Conservation (phyloP, 345 rosid genomes). For the Citropsis articulata region DNA sequence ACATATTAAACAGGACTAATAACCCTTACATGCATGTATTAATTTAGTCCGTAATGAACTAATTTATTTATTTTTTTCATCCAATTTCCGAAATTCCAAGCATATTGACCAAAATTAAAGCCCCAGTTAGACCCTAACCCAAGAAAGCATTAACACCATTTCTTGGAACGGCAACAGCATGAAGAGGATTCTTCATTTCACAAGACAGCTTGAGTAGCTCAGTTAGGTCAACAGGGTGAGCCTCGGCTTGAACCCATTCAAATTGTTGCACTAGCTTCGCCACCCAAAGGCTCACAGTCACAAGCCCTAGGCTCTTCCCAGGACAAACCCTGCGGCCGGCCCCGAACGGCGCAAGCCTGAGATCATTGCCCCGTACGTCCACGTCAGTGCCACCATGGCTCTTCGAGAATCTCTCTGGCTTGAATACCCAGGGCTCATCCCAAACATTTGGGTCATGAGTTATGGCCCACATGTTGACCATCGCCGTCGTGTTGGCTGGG, state of each 20-base stretch:
- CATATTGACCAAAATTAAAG: background rate
- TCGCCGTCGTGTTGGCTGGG: conserved; percentile 45
- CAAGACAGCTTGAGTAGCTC: conserved; percentile 44
- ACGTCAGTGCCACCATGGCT: conserved; percentile 27
- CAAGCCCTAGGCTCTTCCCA: conserved; percentile 45
- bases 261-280: conserved; percentile 39
- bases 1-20: background rate
- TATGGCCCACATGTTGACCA: conserved; percentile 67
- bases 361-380: conserved; percentile 38
- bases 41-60: background rate
- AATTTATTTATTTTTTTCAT: too few relatives aligned
- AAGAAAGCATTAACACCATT: background rate
- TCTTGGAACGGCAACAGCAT: conserved; percentile 33
- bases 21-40: background rate
- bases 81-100: background rate
- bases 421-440: conserved; percentile 35
- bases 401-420: conserved; percentile 41
- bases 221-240: conserved; percentile 30
- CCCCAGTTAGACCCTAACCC: background rate
- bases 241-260: conserved; percentile 39
- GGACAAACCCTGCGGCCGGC: conserved; percentile 63
- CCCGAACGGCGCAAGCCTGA: conserved; percentile 59
- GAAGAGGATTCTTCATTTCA: conserved; percentile 50
- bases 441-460: conserved; percentile 47
- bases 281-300: conserved; percentile 44